Evolutionary conservation across 176 grass and related monocot species (phyloP).

Genomic region (Rhipidocladum racemiflorum): DNA sequence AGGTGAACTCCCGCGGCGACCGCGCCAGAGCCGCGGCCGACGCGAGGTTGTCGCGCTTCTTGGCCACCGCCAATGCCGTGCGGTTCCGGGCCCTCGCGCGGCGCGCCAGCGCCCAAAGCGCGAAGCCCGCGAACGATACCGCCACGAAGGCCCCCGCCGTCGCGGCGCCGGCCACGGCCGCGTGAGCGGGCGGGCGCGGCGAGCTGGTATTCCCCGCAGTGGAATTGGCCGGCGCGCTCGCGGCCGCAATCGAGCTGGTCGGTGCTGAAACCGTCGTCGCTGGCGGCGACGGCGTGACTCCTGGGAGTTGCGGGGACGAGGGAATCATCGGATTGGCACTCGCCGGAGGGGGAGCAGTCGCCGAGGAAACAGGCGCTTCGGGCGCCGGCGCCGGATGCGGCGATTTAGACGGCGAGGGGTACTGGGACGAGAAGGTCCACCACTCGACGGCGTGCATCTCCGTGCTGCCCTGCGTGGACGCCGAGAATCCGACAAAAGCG

Average conservation of each 20-base stretch:
- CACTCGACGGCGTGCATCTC: slow-evolving; percentile 89
- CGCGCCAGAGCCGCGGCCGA: slow-evolving; percentile 63
- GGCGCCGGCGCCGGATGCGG: slow-evolving; percentile 5
- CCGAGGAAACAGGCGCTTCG: neutral
- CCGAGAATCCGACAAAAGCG: slow-evolving; percentile 69
- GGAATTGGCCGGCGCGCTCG: slow-evolving; percentile 35
- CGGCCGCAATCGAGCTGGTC: slow-evolving; percentile 16
- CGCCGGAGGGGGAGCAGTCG: neutral
- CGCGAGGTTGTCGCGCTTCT: slow-evolving; percentile 43
- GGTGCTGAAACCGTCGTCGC: neutral
- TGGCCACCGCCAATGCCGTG: slow-evolving; percentile 5
- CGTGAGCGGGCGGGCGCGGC: slow-evolving; percentile 34
- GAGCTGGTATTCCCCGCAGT: neutral
- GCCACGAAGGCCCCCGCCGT: slow-evolving; percentile 74
- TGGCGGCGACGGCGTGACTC: slow-evolving; percentile 19
- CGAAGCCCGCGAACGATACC: slow-evolving; percentile 60
- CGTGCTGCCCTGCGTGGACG: slow-evolving; percentile 90
- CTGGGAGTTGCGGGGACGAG: neutral
- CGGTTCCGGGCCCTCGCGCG: slow-evolving; percentile 32
- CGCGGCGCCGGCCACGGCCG: slow-evolving; percentile 65
- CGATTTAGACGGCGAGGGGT: slow-evolving; percentile 4
- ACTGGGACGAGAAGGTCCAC: slow-evolving; percentile 80
- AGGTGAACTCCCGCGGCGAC: slow-evolving; percentile 72
- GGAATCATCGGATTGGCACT: slow-evolving; percentile 19
- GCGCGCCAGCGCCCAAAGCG: slow-evolving; percentile 58